Evolutionary conservation across 495 filamentous ascomycete genomes (phyloP).

Genomic region (Podospora didyma): DNA sequence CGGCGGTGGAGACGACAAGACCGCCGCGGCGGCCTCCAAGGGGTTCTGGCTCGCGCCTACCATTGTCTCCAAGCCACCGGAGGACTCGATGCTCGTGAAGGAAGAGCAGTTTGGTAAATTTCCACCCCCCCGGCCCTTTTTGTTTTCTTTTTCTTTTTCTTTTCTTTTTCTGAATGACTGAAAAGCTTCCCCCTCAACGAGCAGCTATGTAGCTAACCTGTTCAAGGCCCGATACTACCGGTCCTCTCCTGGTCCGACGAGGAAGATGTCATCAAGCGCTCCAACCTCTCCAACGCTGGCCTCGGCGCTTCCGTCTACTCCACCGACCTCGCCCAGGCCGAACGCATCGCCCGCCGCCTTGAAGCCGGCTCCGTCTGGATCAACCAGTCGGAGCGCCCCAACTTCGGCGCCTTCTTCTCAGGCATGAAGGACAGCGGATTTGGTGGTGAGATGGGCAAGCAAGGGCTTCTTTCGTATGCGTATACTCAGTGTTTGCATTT

Average conservation of each 20-base stretch:
- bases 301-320: constrained; percentile 57
- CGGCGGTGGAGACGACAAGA: constrained; percentile 23
- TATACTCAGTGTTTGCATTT: constrained; percentile 52
- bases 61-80: constrained; percentile 47
- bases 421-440: constrained; percentile 66
- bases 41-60: constrained; percentile 47
- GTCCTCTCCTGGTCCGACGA: constrained; percentile 54
- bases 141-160: no score
- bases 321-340: constrained; percentile 46
- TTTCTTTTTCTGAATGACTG: neutral
- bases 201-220: no score
- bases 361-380: constrained; percentile 58
- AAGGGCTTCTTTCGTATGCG: constrained; percentile 55
- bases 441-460: constrained; percentile 58
- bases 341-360: constrained; percentile 46
- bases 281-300: constrained; percentile 53
- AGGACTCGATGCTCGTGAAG: constrained; percentile 37
- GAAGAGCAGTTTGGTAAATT: constrained; percentile 49
- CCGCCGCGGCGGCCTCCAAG: constrained; percentile 21
- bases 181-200: no score
- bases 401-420: constrained; percentile 54
- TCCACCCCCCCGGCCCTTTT: neutral
- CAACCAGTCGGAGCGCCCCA: constrained; percentile 46
- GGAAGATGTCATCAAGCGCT: constrained; percentile 53
- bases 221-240: constrained; percentile 56